Evolutionary conservation across 345 rosid genomes (phyloP).

Genomic region (Acer campestre): DNA sequence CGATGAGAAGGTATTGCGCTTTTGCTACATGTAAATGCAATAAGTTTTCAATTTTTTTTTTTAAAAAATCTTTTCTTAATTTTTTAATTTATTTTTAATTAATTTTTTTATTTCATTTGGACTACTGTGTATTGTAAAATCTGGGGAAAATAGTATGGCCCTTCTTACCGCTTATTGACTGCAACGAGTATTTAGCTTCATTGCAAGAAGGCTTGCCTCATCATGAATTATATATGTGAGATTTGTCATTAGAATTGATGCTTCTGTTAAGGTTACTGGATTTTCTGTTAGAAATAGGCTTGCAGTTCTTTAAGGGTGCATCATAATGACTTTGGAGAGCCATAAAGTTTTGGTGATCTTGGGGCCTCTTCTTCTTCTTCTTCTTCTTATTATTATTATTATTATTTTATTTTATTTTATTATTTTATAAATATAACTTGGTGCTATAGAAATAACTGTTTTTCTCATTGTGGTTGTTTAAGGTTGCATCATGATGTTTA

Average conservation of each 20-base stretch:
- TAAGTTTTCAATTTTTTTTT: neutral
- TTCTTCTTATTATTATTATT: no score
- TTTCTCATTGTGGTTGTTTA: neutral
- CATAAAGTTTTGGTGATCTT: neutral
- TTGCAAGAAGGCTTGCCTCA: neutral
- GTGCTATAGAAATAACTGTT: neutral
- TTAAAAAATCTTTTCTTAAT: no score
- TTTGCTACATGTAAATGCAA: neutral
- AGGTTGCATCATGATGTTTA: neutral
- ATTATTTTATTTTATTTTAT: neutral
- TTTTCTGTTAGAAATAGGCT: neutral
- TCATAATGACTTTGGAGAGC: neutral
- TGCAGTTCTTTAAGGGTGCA: neutral
- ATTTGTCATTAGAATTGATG: neutral
- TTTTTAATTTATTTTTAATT: neutral
- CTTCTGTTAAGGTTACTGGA: neutral
- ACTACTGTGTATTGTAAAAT: neutral
- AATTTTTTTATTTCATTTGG: neutral
- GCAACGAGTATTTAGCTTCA: neutral
- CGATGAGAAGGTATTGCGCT: conserved; percentile 74
- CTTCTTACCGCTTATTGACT: neutral
- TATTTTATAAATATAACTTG: neutral
- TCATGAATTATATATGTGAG: neutral
- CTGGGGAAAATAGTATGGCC: neutral
- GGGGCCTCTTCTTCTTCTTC: neutral